Evolutionary conservation across 805 yeast species (phyloP).

Genomic region (Jamesozyma gamospora): DNA sequence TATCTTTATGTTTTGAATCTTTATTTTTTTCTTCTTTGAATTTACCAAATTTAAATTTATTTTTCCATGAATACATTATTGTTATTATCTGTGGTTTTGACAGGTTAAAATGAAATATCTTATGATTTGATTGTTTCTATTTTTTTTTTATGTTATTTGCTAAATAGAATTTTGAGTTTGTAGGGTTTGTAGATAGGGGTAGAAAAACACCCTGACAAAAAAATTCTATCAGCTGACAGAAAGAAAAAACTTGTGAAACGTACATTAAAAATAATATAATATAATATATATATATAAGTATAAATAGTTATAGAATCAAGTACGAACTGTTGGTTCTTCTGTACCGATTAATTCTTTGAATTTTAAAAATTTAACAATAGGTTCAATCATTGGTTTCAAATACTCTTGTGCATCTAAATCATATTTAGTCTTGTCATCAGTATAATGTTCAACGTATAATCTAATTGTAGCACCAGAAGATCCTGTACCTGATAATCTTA

Average conservation of each 20-base stretch:
- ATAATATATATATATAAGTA: too few species aligned
- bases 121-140: too few species aligned
- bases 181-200: too few species aligned
- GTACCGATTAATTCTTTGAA: conserved; percentile 69
- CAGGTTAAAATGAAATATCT: too few species aligned
- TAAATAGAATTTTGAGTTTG: too few species aligned
- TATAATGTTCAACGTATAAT: conserved; percentile 79
- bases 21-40: conserved; percentile 25
- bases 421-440: conserved; percentile 45
- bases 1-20: conserved; percentile 6
- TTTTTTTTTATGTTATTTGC: too few species aligned
- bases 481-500: conserved; percentile 93
- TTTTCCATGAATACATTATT: conserved; percentile 28
- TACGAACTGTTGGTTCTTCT: conserved; percentile 81
- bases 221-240: too few species aligned
- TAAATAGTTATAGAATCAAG: too few species aligned
- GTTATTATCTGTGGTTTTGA: not conserved
- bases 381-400: conserved; percentile 50
- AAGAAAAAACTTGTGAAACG: too few species aligned
- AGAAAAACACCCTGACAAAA: too few species aligned
- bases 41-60: conserved; percentile 28
- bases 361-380: conserved; percentile 57
- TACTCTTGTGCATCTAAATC: conserved; percentile 52
- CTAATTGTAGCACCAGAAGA: conserved; percentile 96
- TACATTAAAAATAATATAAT: too few species aligned